These are phyloP conservation scores for Pestalotiopsis sp. DNA, from an alignment of 2,329 filamentous ascomycete species.

Conservation along the genomic window DNA sequence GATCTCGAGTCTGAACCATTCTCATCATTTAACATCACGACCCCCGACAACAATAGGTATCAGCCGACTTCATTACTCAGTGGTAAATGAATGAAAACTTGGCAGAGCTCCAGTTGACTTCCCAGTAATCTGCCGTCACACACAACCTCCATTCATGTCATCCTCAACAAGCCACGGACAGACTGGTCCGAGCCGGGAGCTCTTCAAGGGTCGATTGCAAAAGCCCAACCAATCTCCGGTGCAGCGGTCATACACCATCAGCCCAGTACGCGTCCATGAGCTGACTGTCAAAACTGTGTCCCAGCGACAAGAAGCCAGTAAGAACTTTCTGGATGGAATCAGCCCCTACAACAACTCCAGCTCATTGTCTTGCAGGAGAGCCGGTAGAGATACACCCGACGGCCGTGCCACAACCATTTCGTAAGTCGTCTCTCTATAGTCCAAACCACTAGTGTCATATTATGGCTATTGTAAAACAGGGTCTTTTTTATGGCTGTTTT, in stretches of 20 bases:
- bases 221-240: background rate
- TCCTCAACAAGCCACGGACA: background rate
- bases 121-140: no score
- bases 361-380: slow-evolving; percentile 20
- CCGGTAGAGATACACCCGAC: slow-evolving; percentile 29
- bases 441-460: background rate
- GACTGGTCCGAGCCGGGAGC: background rate
- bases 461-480: background rate
- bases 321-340: slow-evolving; percentile 6
- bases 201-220: slow-evolving; percentile 16
- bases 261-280: background rate
- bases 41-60: no score
- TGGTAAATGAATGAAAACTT: no score
- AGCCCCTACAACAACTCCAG: background rate
- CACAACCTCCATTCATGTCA: background rate
- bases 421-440: background rate
- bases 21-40: no score
- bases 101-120: no score
- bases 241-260: slow-evolving; percentile 14
- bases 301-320: slow-evolving; percentile 7
- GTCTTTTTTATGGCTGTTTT: no score
- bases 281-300: slow-evolving; percentile 12
- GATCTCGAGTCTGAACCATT: no score
- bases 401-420: slow-evolving; percentile 34
- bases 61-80: no score